Evolutionary conservation across 345 rosid species (phyloP).

Genomic region (Eucalyptus lansdowneana): DNA sequence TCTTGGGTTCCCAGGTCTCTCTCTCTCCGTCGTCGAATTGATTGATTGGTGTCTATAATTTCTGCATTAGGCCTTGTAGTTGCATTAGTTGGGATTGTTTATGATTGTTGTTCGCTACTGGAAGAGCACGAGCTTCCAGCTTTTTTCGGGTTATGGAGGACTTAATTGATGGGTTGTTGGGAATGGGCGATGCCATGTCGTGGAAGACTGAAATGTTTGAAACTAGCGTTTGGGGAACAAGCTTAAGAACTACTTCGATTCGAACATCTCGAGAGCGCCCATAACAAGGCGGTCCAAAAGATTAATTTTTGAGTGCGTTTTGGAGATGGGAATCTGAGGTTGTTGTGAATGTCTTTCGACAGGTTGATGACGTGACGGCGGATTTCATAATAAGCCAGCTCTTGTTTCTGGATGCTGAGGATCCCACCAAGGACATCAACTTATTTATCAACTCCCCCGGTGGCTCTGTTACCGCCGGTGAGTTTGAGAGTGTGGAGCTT

Average conservation of each 20-base stretch:
- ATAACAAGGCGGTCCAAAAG: background rate
- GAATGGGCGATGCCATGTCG: background rate
- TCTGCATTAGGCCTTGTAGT: background rate
- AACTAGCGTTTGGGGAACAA: background rate
- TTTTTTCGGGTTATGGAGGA: background rate
- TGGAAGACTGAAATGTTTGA: background rate
- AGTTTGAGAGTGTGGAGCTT: background rate
- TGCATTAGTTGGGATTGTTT: background rate
- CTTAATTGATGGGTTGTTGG: background rate
- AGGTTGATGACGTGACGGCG: constrained; percentile 86
- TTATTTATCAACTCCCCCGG: constrained; percentile 89
- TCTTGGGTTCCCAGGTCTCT: constrained; percentile 72
- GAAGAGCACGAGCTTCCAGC: background rate
- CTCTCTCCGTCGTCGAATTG: background rate
- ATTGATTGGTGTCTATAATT: background rate
- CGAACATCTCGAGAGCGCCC: background rate
- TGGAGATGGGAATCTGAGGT: background rate
- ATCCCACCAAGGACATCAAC: constrained; percentile 62
- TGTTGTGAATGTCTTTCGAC: background rate
- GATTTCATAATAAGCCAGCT: constrained; percentile 90
- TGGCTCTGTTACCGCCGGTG: constrained; percentile 92
- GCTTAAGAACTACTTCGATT: background rate
- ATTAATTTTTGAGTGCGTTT: background rate
- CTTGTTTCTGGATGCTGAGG: constrained; percentile 80
- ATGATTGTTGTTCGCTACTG: background rate